A percentile compares a stretch with the other conserved stretches of the same genome.
Evolutionary conservation across 2,329 filamentous ascomycete species (phyloP).

Genomic region (Lecanicillium sp.): DNA sequence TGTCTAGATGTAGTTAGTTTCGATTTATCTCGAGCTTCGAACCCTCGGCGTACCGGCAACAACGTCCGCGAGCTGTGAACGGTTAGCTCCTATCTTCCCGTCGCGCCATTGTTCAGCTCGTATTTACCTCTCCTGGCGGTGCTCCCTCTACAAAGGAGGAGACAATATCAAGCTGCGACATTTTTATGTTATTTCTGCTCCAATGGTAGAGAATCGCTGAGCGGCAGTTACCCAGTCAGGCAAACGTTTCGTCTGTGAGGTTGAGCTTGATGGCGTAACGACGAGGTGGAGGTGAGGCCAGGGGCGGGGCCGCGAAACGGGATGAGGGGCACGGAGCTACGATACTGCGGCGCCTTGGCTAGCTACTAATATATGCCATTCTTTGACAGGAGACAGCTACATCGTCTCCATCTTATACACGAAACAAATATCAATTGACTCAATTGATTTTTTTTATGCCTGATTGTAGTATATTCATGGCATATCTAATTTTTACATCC

Average conservation of each 20-base stretch:
- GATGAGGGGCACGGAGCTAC: background rate
- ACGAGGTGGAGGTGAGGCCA: slow-evolving; percentile 6
- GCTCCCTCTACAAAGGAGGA: slow-evolving; percentile 89
- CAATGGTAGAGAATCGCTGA: slow-evolving; percentile 5
- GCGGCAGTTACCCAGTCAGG: slow-evolving; percentile 3
- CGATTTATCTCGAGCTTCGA: no score
- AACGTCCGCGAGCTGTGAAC: slow-evolving; percentile 69
- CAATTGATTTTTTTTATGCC: no score
- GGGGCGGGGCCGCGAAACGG: slow-evolving; percentile 6
- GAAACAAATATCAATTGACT: no score
- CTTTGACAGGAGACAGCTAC: background rate
- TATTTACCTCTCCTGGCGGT: slow-evolving; percentile 85
- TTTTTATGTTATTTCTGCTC: slow-evolving; percentile 9
- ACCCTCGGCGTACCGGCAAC: slow-evolving; percentile 57
- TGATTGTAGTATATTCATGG: slow-evolving; percentile 1
- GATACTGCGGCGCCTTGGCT: no score
- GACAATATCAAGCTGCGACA: slow-evolving; percentile 37
- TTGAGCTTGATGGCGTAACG: slow-evolving; percentile 8
- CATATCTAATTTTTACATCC: slow-evolving; percentile 1
- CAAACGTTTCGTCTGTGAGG: background rate
- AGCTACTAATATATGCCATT: background rate
- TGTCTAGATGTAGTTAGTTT: slow-evolving; percentile 50
- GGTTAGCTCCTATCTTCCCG: slow-evolving; percentile 20
- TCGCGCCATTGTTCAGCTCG: slow-evolving; percentile 12
- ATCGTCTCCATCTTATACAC: background rate